A percentile compares a stretch with the other conserved stretches of the same genome.
Conservation (phyloP, 1,284 basidiomycete species). For the Paramarasmius palmivorus region DNA sequence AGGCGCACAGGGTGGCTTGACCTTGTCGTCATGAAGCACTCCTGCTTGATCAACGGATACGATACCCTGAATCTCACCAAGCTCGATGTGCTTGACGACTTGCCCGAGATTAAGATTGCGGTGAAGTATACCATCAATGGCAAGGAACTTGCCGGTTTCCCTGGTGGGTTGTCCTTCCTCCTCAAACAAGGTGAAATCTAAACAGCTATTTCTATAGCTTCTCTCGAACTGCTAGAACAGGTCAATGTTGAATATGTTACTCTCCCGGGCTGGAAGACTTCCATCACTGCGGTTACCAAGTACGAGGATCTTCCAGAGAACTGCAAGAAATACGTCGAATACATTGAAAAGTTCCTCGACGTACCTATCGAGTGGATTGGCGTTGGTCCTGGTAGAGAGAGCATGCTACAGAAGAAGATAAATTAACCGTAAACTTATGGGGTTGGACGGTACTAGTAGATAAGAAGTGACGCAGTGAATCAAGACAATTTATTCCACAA, state of each 20-base stretch:
- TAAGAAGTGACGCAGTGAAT: too few relatives aligned
- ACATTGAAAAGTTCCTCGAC: constrained; percentile 82
- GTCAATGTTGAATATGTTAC: constrained; percentile 92
- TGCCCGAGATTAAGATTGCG: constrained; percentile 89
- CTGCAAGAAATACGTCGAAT: constrained; percentile 87
- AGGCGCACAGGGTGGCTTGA: constrained; percentile 98
- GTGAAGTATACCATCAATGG: constrained; percentile 82
- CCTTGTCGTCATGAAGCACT: constrained; percentile 92
- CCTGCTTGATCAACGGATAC: constrained; percentile 94
- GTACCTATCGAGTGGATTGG: constrained; percentile 92
- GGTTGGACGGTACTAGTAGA: too few relatives aligned
- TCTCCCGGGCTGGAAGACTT: constrained; percentile 89
- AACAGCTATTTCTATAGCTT: constrained; percentile 49
- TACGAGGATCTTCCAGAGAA: constrained; percentile 87
- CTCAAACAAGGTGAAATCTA: not conserved
- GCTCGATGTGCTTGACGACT: constrained; percentile 87
- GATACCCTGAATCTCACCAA: constrained; percentile 94
- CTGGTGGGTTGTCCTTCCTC: constrained; percentile 54
- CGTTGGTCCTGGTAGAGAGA: constrained; percentile 81
- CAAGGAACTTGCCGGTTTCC: constrained; percentile 83
- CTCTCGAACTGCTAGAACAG: constrained; percentile 79
- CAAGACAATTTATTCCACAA: too few relatives aligned
- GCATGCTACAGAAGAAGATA: constrained; percentile 59
- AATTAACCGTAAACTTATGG: not conserved
- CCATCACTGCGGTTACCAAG: constrained; percentile 67